Base-by-base conservation (phyloP, 1,284 basidiomycete species). In the Naganishia cerealis region DNA sequence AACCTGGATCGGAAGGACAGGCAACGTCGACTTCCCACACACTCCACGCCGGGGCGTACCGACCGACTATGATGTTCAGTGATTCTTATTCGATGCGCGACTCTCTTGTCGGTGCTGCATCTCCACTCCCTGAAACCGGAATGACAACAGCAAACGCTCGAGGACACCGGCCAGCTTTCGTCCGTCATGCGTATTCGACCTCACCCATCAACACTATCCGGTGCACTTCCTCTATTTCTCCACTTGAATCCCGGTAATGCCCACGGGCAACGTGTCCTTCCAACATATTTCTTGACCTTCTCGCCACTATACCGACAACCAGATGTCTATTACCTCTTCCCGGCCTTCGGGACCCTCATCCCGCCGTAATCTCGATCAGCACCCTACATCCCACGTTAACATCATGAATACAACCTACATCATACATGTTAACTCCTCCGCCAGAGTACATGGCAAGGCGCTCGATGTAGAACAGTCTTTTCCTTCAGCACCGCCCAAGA, bases 161-260 rank as follows among this genome's bases (percentile, higher is more conserved):
- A 33, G 54, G 36, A 26, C 15, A 16, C 36, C 54, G 18, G 26
- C 54, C 8, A 9, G 42, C 13, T 4, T 36, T 9, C 13, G 38
- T 55, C 54, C 55, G 55, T 36, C 55, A 56, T 56, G 36, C 55
- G 1, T 56, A 56, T 21, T 36, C 55, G 12, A 13, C 7, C 36
- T 16, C 55, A 16, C 39, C 39, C 6, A 36, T 21, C 4, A 4
- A 12, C 21, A 18, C 55, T 16, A 21, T 56, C 55, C n/a, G 36
- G 12, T 40, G 39, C 33, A 56, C n/a, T 21, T 21, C 39, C 4
- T n/a, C 39, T 15, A 9, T 2, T 8, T 40, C 9, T n/a, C 12
- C 36, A 46, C 12, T 8, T 13, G 9, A 8, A 15, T 13, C 38
- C 13, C 13, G n/a, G 38, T 24, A 7, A 42, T 39, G 21, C 4